Evolutionary conservation across 192 early-diverging fungal species (phyloP), one percentile per base, ranked within the genome.

Genomic region (Podila clonocystis): DNA sequence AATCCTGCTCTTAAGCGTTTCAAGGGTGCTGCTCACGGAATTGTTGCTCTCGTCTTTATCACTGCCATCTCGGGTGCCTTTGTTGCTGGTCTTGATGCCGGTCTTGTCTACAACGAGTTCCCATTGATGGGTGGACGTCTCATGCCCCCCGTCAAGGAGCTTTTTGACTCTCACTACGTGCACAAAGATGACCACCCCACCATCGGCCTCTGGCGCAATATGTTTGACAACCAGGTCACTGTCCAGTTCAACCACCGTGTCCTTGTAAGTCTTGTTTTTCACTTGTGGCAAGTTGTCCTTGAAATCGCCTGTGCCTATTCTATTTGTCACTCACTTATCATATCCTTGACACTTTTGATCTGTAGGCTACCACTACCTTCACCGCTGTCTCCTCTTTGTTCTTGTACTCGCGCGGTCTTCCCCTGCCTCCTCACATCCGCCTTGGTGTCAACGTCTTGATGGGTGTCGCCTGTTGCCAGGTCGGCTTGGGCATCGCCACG

Each of bases 41-140:
- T 89, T n/a, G 87, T 91, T 3, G 88, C 80, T 26, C 88, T 98
- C 17, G 88, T 97, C 34, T 93, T 97, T 63, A 68, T 95, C 22
- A 98, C 97, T 17, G 93, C 94, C 22, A 83, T 99, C 65, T 95
- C 95, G 5, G 96, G 97, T 62, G 97, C 94, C 28, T 92, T 97
- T 82, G 97, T 99, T 11, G 97, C 97, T 50, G 97, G 97, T 20
- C 86, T 99, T 29, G 97, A 99, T 77, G 97, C 97, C 38, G 97
- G 98, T 11, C 85, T 99, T 30, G 89, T 98, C 60, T 99, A 98
- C 87, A 97, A 99, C 85, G 96, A 97, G 87, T 99, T 95, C 79
- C 98, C 98, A 3, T 86, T 87, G 59, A 99, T 99, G 98, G 98
- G 96, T 60, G 85, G 87, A 33, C 89, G 91, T 11, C 68, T 96